Evolutionary conservation across 345 rosid genomes (phyloP).

Genomic region (Boechera divaricarpa): DNA sequence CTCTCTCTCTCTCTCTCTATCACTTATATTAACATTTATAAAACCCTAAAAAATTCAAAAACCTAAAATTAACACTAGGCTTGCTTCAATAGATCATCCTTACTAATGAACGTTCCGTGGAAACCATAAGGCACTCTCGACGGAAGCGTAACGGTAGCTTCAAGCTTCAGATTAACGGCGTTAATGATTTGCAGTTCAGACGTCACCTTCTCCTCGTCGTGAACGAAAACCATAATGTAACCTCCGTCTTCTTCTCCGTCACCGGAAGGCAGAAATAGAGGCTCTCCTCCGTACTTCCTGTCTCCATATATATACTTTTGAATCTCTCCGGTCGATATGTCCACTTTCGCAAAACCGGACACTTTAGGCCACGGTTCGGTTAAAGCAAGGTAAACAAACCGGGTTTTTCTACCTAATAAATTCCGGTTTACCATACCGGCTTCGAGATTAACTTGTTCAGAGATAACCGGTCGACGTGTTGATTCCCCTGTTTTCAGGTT

Average conservation of each 20-base stretch:
- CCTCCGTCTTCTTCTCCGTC: constrained; percentile 61
- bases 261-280: constrained; percentile 60
- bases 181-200: constrained; percentile 72
- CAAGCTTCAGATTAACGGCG: constrained; percentile 58
- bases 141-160: constrained; percentile 68
- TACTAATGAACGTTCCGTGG: constrained; percentile 72
- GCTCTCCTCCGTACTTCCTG: constrained; percentile 73
- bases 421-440: constrained; percentile 92
- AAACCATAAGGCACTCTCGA: constrained; percentile 90
- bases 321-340: constrained; percentile 60
- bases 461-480: constrained; percentile 58
- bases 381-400: constrained; percentile 66
- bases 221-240: constrained; percentile 64
- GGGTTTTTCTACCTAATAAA: constrained; percentile 69
- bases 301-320: constrained; percentile 63
- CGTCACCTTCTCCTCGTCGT: constrained; percentile 70
- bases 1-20: neutral
- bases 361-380: constrained; percentile 95
- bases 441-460: constrained; percentile 68
- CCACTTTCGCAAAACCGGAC: constrained; percentile 84
- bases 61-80: constrained; percentile 38
- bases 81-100: constrained; percentile 59
- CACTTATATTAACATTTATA: neutral
- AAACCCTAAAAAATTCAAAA: neutral
- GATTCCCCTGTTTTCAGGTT: constrained; percentile 73